Percentiles rank a stretch among this genome's conserved stretches.
These are phyloP conservation scores for Adansonia madagascariensis DNA, from an alignment of 441 rosid species.

Conservation along the genomic window DNA sequence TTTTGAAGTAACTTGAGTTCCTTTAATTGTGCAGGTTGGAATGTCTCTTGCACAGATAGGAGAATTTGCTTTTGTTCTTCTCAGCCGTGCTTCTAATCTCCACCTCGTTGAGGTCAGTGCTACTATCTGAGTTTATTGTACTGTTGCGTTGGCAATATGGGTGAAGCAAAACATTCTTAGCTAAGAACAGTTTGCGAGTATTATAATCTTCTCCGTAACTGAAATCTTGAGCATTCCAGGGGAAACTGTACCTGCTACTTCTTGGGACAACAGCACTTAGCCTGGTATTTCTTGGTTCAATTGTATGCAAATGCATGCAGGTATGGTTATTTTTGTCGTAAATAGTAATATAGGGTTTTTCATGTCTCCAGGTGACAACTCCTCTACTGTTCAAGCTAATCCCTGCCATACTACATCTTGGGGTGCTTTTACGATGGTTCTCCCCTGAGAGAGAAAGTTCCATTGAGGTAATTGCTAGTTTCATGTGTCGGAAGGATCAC, in stretches of 20 bases:
- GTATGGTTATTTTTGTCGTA: not conserved
- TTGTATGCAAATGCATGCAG: not conserved
- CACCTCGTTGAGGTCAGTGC: constrained; percentile 86
- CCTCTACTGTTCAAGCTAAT: constrained; percentile 94
- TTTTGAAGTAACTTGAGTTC: not conserved
- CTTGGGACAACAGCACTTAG: constrained; percentile 98
- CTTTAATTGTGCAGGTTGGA: constrained; percentile 66
- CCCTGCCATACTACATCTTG: constrained; percentile 86
- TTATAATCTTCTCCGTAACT: not conserved
- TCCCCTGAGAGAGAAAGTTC: constrained; percentile 59
- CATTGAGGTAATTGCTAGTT: constrained; percentile 60
- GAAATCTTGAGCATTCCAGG: constrained; percentile 40
- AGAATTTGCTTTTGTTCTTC: constrained; percentile 95
- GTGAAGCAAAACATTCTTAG: not conserved
- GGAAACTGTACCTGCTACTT: constrained; percentile 86
- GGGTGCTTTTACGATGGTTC: constrained; percentile 91
- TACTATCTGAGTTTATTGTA: not conserved
- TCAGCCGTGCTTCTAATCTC: constrained; percentile 95
- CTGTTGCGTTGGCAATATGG: constrained; percentile 30
- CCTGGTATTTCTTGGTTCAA: constrained; percentile 55
- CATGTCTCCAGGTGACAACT: constrained; percentile 73
- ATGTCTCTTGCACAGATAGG: constrained; percentile 98
- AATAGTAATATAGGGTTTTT: not conserved
- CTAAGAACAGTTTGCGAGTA: not conserved
- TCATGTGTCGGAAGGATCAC: constrained; percentile 32